Evolutionary conservation across 1,284 basidiomycete species (phyloP).

Genomic region (Moesziomyces sp.): DNA sequence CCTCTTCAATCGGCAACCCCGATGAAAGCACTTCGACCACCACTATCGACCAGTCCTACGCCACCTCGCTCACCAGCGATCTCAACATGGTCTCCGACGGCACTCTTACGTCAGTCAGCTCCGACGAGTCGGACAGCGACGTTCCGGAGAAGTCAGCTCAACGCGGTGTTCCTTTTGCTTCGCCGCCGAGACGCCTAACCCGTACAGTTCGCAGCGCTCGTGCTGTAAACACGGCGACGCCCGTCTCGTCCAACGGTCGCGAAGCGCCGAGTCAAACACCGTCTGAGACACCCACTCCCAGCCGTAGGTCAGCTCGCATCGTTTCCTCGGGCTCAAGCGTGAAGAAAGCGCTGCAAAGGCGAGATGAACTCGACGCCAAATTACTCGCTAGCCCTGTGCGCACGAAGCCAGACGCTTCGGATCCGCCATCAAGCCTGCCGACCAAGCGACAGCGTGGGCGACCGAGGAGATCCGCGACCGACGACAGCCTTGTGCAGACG

Average conservation of each 20-base stretch:
- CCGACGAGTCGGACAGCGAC: conserved; percentile 24
- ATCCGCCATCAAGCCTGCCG: background rate
- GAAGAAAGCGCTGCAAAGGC: conserved; percentile 36
- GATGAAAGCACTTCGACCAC: conserved; percentile 14
- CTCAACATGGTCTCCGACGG: conserved; percentile 20
- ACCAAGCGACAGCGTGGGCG: conserved; percentile 14
- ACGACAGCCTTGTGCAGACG: background rate
- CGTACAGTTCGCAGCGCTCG: background rate
- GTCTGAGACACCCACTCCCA: conserved; percentile 21
- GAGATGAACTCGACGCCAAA: conserved; percentile 45
- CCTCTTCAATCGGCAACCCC: conserved; percentile 3
- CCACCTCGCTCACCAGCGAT: conserved; percentile 30
- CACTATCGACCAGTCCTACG: conserved; percentile 22
- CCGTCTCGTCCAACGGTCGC: conserved; percentile 2
- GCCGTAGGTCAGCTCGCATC: conserved; percentile 44
- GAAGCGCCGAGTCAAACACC: conserved; percentile 4
- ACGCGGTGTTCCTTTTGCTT: background rate
- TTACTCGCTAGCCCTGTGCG: conserved; percentile 21
- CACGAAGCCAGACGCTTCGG: conserved; percentile 21
- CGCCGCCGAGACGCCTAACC: conserved; percentile 1
- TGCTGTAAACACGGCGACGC: conserved; percentile 1
- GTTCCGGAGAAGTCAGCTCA: conserved; percentile 1
- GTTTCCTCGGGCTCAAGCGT: conserved; percentile 41
- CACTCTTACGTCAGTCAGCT: conserved; percentile 31
- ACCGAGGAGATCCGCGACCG: conserved; percentile 18